These are phyloP conservation scores for Penicillium sp. DNA, from an alignment of 2,329 filamentous ascomycete species.

Conservation along the genomic window DNA sequence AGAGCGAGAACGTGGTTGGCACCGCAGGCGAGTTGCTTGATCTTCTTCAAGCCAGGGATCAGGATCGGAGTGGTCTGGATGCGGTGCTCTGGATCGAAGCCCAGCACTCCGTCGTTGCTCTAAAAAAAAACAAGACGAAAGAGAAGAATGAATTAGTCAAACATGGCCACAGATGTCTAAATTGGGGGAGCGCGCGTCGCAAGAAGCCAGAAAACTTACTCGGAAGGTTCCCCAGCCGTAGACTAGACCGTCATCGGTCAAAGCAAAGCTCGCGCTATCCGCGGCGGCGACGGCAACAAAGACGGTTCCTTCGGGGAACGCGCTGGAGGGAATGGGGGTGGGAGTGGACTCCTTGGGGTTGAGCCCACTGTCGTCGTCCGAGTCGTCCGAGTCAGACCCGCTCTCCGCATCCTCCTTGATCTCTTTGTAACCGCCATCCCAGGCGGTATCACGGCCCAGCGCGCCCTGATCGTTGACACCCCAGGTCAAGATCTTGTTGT, in stretches of 20 bases:
- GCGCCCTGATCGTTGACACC: constrained; percentile 82
- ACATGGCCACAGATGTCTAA: background rate
- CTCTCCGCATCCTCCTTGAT: constrained; percentile 36
- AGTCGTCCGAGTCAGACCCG: constrained; percentile 46
- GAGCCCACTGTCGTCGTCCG: constrained; percentile 49
- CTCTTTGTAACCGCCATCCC: constrained; percentile 57
- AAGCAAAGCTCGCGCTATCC: constrained; percentile 54
- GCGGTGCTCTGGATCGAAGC: constrained; percentile 46
- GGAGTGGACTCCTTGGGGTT: constrained; percentile 54
- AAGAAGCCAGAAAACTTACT: constrained; percentile 31
- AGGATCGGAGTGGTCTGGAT: constrained; percentile 44
- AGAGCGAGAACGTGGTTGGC: constrained; percentile 55
- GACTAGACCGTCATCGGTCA: constrained; percentile 55
- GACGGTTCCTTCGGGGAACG: constrained; percentile 48
- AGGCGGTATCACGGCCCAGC: constrained; percentile 66
- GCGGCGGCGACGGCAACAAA: constrained; percentile 55
- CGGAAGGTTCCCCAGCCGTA: constrained; percentile 61
- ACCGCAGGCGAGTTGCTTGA: constrained; percentile 50
- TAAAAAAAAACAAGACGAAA: constrained; percentile 18
- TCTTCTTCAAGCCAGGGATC: constrained; percentile 49
- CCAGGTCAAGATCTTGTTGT: constrained; percentile 80
- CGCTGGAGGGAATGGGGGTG: constrained; percentile 42
- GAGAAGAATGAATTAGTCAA: background rate
- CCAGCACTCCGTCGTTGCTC: constrained; percentile 60
- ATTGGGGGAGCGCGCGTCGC: background rate